Evolutionary conservation across 2,329 filamentous ascomycete species (phyloP).

Genomic region (Trichoderma semiorbis): DNA sequence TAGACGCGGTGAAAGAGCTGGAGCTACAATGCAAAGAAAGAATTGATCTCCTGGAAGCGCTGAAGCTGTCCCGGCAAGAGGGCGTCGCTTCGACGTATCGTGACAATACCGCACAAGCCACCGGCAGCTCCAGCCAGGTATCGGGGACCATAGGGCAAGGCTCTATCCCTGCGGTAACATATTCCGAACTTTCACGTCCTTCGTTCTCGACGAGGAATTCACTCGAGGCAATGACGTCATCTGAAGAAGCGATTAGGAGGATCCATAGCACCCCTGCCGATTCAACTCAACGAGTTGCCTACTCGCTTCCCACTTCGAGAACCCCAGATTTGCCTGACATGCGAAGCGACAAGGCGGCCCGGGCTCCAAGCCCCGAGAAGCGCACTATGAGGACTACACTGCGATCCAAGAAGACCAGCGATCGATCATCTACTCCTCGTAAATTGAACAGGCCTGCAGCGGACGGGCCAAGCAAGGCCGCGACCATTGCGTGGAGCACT

Average conservation of each 20-base stretch:
- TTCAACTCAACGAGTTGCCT: slow-evolving; percentile 26
- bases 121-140: slow-evolving; percentile 23
- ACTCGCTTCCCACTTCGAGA: slow-evolving; percentile 24
- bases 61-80: slow-evolving; percentile 62
- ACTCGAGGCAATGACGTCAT: slow-evolving; percentile 51
- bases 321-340: slow-evolving; percentile 29
- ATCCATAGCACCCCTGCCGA: slow-evolving; percentile 27
- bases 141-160: slow-evolving; percentile 73
- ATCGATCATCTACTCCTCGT: slow-evolving; percentile 42
- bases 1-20: slow-evolving; percentile 52
- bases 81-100: slow-evolving; percentile 6
- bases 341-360: slow-evolving; percentile 38
- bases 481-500: slow-evolving; percentile 59
- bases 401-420: slow-evolving; percentile 45
- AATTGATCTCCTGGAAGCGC: slow-evolving; percentile 79
- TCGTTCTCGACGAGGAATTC: slow-evolving; percentile 55
- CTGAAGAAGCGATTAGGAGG: slow-evolving; percentile 43
- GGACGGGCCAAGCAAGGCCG: slow-evolving; percentile 61
- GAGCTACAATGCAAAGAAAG: slow-evolving; percentile 92
- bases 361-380: slow-evolving; percentile 58
- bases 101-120: slow-evolving; percentile 22
- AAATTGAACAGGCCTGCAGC: slow-evolving; percentile 40
- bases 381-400: slow-evolving; percentile 61
- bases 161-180: slow-evolving; percentile 76
- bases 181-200: slow-evolving; percentile 76